Conservation (phyloP, 768 basidiomycete species). For the Trametes coccinea region DNA sequence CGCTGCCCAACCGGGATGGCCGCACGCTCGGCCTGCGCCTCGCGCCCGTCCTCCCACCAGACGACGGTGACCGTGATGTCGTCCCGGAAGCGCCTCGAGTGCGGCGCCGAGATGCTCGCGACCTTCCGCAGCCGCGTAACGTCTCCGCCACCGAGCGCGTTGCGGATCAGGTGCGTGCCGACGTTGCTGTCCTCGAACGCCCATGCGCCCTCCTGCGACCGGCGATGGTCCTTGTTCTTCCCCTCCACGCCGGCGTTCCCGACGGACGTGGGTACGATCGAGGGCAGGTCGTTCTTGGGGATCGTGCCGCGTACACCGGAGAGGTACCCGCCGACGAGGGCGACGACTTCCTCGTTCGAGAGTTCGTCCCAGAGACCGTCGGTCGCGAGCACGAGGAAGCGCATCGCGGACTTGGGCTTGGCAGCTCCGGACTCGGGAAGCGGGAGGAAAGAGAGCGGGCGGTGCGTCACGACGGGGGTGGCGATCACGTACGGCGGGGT, state of each 20-base stretch:
- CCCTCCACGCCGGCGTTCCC: slow-evolving; percentile 64
- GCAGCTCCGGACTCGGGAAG: slow-evolving; percentile 25
- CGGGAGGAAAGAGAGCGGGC: slow-evolving; percentile 59
- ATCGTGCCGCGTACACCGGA: slow-evolving; percentile 67
- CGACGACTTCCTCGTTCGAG: slow-evolving; percentile 80
- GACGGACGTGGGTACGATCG: slow-evolving; percentile 53
- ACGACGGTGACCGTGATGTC: slow-evolving; percentile 85
- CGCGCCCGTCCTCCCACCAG: slow-evolving; percentile 78
- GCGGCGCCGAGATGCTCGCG: slow-evolving; percentile 82
- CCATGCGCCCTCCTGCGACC: slow-evolving; percentile 55
- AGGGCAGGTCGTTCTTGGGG: slow-evolving; percentile 55
- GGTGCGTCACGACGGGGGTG: slow-evolving; percentile 78
- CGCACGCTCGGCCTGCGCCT: slow-evolving; percentile 38
- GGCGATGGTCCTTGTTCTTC: slow-evolving; percentile 47
- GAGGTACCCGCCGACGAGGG: slow-evolving; percentile 82
- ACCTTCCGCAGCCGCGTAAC: slow-evolving; percentile 52
- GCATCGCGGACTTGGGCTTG: slow-evolving; percentile 43
- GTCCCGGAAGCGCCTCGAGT: slow-evolving; percentile 76
- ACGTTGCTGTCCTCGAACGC: slow-evolving; percentile 78
- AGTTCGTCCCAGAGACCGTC: slow-evolving; percentile 63
- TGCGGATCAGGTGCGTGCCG: slow-evolving; percentile 82
- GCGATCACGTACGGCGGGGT: slow-evolving; percentile 95
- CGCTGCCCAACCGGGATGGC: neutral
- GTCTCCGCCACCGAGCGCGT: slow-evolving; percentile 89
- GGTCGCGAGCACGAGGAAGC: slow-evolving; percentile 88